phyloP scores from a whole-genome alignment of 2,329 filamentous ascomycete species.

The Hysterium pulicare region DNA sequence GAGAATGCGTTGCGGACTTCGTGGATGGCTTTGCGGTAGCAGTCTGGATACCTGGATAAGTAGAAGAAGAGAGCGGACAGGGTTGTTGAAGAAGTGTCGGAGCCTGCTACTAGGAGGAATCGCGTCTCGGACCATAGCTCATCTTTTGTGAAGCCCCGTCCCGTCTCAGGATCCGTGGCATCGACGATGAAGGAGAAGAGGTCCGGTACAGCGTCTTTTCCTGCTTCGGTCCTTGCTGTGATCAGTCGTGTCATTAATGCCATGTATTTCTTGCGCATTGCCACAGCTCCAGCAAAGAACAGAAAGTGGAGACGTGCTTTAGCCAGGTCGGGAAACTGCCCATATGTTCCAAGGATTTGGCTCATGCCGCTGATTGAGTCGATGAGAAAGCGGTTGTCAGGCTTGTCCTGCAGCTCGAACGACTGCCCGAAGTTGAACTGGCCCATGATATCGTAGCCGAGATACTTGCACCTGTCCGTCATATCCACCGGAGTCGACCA shows the following conservation, averaged over 20 bases:
- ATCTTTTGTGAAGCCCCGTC: conserved; percentile 29
- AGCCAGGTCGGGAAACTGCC: conserved; percentile 22
- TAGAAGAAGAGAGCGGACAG: conserved; percentile 36
- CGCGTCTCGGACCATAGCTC: conserved; percentile 43
- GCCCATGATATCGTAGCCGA: conserved; percentile 47
- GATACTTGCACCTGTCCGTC: conserved; percentile 35
- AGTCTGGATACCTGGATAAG: conserved; percentile 29
- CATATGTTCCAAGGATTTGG: conserved; percentile 29
- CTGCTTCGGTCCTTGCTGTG: conserved; percentile 23
- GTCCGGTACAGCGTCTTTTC: conserved; percentile 27
- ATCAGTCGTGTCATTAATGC: conserved; percentile 26
- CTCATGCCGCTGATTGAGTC: conserved; percentile 35
- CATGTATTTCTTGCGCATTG: conserved; percentile 21
- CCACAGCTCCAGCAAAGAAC: conserved; percentile 22
- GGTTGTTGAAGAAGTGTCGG: conserved; percentile 35
- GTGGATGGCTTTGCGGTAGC: conserved; percentile 10
- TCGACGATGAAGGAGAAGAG: conserved; percentile 41
- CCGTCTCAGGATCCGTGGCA: conserved; percentile 40
- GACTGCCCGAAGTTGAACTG: conserved; percentile 35
- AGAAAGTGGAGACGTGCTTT: conserved; percentile 24
- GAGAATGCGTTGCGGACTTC: conserved; percentile 20
- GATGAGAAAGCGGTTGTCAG: conserved; percentile 32
- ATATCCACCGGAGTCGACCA: conserved; percentile 40
- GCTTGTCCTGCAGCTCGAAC: conserved; percentile 31
- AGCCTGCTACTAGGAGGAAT: conserved; percentile 42